Evolutionary conservation across 2,329 filamentous ascomycete species (phyloP), one percentile per base, ranked within the genome.

Genomic region (Cytospora chrysosperma): DNA sequence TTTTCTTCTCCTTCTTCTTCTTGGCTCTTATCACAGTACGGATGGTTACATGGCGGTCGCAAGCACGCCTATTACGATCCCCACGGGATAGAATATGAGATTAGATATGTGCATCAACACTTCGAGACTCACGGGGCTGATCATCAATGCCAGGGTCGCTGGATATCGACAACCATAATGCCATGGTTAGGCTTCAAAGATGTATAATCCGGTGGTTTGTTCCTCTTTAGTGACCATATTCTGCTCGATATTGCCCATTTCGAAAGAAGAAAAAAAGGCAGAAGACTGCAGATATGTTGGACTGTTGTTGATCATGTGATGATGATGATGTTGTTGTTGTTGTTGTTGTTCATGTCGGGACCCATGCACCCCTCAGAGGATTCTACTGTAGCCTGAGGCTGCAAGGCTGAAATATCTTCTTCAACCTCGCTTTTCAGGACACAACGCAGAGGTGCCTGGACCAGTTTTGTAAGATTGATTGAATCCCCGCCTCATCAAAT

Each of bases 401-500:
- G 12, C 21, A 63, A 67, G 65, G 63, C 59, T 62, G 60, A 47
- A 62, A 40, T 27, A 17, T 32, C 30, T 37, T 32, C 30, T 19
- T 56, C 63, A 65, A 65, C 65, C 65, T 67, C 63, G 59, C 62
- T 61, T 61, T 56, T 67, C 60, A 40, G 65, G 65, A 63, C 60
- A 57, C 65, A 67, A 67, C 57, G 66, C 58, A 64, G 37, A 59
- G 56, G 56, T 66, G 65, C 56, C 65, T 67, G 53, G 62, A n/a
- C 27, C 51, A 28, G 17, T 26, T 34, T 37, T 13, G 21, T 30
- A 37, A 8, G 49, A 43, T 61, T 55, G 51, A 21, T 27, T 2
- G n/a, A 15, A 19, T 3, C n/a, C 59, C 59, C 59, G 37, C 51
- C 28, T 49, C 28, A 37, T 49, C 21, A 49, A 52, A 28, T 37